Percentiles rank a stretch among this genome's conserved stretches.
Conservation (phyloP, 176 grass and related monocot genomes). For the maize (Zea mays) region DNA sequence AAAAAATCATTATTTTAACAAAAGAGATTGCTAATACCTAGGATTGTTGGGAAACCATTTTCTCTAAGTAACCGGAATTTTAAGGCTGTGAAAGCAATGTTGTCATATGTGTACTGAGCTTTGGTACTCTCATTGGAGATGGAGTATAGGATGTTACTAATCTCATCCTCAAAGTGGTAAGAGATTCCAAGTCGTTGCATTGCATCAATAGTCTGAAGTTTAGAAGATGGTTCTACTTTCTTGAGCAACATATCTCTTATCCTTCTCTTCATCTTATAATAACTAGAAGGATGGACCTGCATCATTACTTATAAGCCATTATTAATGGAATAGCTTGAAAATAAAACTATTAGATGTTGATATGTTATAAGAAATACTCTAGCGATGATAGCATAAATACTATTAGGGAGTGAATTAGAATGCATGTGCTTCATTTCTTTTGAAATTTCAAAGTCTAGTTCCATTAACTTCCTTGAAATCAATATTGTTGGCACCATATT, state of each 20-base stretch:
- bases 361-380: neutral
- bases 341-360: neutral
- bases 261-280: conserved; percentile 17
- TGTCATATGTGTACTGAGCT: neutral
- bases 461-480: no score
- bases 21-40: neutral
- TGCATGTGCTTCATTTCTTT: neutral
- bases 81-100: conserved; percentile 30
- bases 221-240: neutral
- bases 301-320: neutral
- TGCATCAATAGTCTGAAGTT: conserved; percentile 33
- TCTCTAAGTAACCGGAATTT: conserved; percentile 45
- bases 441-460: no score
- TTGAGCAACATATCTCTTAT: conserved; percentile 14
- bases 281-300: neutral
- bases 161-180: conserved; percentile 50
- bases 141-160: conserved; percentile 25
- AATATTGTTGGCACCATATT: no score
- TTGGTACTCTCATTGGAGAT: neutral
- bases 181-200: conserved; percentile 53
- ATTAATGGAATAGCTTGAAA: neutral
- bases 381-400: neutral
- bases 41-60: neutral
- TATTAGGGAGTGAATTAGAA: neutral
- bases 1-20: neutral